Evolutionary conservation across 768 basidiomycete species (phyloP).

Genomic region (Tylopilus vinaceipallidus): DNA sequence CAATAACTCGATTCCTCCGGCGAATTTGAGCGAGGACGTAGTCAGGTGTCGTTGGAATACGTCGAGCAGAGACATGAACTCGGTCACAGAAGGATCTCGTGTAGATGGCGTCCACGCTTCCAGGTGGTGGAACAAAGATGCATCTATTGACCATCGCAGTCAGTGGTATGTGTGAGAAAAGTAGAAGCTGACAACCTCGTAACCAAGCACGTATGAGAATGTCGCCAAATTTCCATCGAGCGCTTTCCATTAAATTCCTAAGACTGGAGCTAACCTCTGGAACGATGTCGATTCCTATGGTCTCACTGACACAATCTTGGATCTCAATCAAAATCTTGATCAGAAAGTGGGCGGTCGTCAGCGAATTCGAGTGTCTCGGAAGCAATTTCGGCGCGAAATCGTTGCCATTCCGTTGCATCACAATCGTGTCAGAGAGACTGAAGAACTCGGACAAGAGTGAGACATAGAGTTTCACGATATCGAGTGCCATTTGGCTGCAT

Average conservation of each 20-base stretch:
- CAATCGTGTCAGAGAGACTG: conserved; percentile 72
- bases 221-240: conserved; percentile 87
- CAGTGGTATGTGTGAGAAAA: background rate
- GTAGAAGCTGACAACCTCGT: conserved; percentile 53
- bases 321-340: conserved; percentile 81
- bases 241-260: conserved; percentile 73
- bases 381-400: conserved; percentile 49
- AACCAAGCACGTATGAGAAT: conserved; percentile 77
- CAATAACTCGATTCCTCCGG: conserved; percentile 67
- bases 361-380: conserved; percentile 73
- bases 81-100: conserved; percentile 61
- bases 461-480: conserved; percentile 84
- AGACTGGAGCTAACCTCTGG: conserved; percentile 67
- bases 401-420: conserved; percentile 48
- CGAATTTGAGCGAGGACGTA: conserved; percentile 74
- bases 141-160: conserved; percentile 51
- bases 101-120: conserved; percentile 81
- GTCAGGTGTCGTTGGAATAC: conserved; percentile 78
- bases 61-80: conserved; percentile 75
- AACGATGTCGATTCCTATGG: conserved; percentile 76
- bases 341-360: conserved; percentile 81
- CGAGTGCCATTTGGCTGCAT: conserved; percentile 83
- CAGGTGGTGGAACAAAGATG: conserved; percentile 75
- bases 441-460: conserved; percentile 86
- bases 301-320: conserved; percentile 81